A percentile compares a stretch with the other conserved stretches of the same genome.
Evolutionary conservation across 2,329 filamentous ascomycete genomes (phyloP).

Genomic region (Madurella mycetomatis): DNA sequence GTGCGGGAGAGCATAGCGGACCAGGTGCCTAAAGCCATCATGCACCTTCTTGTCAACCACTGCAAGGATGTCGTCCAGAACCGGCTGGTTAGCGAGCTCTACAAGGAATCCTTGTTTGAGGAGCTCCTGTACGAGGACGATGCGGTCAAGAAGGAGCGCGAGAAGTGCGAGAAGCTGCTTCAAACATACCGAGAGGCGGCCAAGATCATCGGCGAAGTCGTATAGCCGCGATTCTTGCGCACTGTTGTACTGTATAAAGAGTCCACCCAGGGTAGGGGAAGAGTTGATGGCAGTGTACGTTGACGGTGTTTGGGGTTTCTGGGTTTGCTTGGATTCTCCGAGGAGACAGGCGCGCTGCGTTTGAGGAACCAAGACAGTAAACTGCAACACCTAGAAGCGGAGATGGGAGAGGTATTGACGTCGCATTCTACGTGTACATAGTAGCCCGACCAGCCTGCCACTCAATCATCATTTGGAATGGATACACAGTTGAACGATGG

Average conservation of each 20-base stretch:
- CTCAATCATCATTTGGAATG: too few relatives aligned
- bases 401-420: background rate
- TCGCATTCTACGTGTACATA: background rate
- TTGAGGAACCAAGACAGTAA: background rate
- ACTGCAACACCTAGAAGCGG: background rate
- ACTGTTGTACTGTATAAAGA: slow-evolving; percentile 1
- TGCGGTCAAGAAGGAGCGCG: slow-evolving; percentile 91
- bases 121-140: slow-evolving; percentile 97
- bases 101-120: slow-evolving; percentile 85
- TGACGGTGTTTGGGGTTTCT: slow-evolving; percentile 5
- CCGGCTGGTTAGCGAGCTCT: slow-evolving; percentile 88
- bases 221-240: slow-evolving; percentile 48
- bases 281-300: slow-evolving; percentile 1
- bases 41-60: slow-evolving; percentile 97
- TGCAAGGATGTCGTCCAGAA: slow-evolving; percentile 98
- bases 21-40: slow-evolving; percentile 96
- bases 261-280: background rate
- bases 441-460: background rate
- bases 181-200: slow-evolving; percentile 95
- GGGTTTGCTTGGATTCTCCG: slow-evolving; percentile 2
- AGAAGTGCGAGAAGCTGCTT: slow-evolving; percentile 96
- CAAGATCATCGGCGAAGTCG: slow-evolving; percentile 95
- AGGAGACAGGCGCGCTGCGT: background rate
- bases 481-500: too few relatives aligned
- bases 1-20: slow-evolving; percentile 98